These are phyloP conservation scores for Colletotrichum karsti DNA, from an alignment of 2,329 filamentous ascomycete genomes.

Conservation along the genomic window DNA sequence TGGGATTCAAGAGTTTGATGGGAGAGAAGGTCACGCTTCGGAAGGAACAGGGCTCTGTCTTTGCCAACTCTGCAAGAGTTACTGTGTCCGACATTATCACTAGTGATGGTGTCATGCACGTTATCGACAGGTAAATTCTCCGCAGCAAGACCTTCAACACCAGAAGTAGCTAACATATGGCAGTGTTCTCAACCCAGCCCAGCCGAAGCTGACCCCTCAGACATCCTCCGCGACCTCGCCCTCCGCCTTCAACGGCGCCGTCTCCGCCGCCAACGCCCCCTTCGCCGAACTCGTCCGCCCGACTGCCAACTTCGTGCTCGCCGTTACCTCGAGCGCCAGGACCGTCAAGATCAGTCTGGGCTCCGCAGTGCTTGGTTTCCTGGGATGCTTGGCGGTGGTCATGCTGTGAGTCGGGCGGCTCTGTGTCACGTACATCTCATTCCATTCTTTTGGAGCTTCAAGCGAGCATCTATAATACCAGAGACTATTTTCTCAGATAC, in stretches of 20 bases:
- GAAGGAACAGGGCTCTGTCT: conserved; percentile 52
- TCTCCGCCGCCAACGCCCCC: conserved; percentile 53
- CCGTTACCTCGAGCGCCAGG: conserved; percentile 26
- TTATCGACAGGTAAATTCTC: conserved; percentile 61
- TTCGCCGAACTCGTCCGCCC: conserved; percentile 61
- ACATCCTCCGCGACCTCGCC: conserved; percentile 49
- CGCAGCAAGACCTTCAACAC: conserved; percentile 30
- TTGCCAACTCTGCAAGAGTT: conserved; percentile 60
- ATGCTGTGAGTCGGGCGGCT: conserved; percentile 6
- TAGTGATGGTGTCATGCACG: conserved; percentile 65
- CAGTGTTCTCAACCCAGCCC: conserved; percentile 46
- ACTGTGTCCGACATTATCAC: conserved; percentile 60
- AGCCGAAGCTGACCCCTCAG: conserved; percentile 37
- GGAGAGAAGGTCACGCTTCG: conserved; percentile 47
- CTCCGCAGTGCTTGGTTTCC: conserved; percentile 31
- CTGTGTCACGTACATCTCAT: not conserved
- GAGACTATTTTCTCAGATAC: not conserved
- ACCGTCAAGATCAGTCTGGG: conserved; percentile 29
- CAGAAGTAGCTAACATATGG: conserved; percentile 33
- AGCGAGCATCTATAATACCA: not conserved
- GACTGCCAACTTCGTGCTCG: conserved; percentile 36
- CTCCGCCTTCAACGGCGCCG: conserved; percentile 63
- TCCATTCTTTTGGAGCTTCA: conserved; percentile 4
- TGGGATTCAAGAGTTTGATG: conserved; percentile 36
- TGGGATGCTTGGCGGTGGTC: conserved; percentile 28